phyloP scores from a whole-genome alignment of 306 rosid species.

The Cicer bijugum region DNA sequence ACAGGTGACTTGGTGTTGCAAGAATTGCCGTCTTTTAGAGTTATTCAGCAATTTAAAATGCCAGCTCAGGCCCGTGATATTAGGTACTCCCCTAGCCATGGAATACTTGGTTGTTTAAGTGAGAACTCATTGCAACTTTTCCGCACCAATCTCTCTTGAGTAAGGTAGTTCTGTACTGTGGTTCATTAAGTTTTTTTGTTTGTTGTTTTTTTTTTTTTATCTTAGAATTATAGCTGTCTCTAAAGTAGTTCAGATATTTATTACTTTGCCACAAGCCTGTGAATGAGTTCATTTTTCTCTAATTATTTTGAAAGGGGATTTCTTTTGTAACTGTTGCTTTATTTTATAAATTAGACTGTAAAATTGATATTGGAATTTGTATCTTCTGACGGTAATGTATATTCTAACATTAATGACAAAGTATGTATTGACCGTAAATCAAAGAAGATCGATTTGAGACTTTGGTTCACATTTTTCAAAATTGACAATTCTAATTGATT shows the following conservation, averaged over 20 bases:
- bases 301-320: not conserved
- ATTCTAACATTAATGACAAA: not conserved
- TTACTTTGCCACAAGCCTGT: not conserved
- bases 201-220: not conserved
- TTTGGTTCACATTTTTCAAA: not conserved
- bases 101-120: constrained; percentile 68
- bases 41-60: constrained; percentile 57
- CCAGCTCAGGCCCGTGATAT: constrained; percentile 66
- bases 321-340: not conserved
- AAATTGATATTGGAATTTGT: not conserved
- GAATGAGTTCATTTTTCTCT: not conserved
- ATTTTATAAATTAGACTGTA: not conserved
- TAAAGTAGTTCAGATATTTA: constrained; percentile 19
- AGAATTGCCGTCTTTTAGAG: constrained; percentile 76
- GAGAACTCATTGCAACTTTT: constrained; percentile 71
- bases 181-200: not conserved
- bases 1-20: constrained; percentile 63
- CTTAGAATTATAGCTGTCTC: constrained; percentile 21
- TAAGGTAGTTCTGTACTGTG: constrained; percentile 38
- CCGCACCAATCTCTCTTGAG: constrained; percentile 46
- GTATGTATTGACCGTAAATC: not conserved
- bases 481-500: not conserved
- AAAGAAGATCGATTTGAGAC: not conserved
- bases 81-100: constrained; percentile 61
- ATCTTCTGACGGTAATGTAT: not conserved